Percentiles rank a stretch among this genome's conserved stretches.
Conservation (phyloP, 495 filamentous ascomycete genomes). For the Hyphodiscus hymeniophilus region DNA sequence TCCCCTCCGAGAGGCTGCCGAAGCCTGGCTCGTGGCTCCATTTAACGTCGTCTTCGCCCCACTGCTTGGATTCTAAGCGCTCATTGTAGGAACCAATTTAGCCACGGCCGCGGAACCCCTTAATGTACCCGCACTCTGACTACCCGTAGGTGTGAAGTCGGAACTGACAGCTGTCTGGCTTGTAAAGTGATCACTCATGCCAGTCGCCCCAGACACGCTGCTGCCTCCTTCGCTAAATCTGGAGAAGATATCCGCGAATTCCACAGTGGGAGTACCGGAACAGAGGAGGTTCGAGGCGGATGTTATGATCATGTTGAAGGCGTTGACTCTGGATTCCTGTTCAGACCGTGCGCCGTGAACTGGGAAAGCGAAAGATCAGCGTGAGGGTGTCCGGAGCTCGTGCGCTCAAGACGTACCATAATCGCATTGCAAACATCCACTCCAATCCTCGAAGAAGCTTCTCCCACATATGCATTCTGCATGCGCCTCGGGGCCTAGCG, state of each 20-base stretch:
- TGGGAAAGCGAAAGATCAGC: no score
- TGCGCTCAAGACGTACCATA: constrained; percentile 7
- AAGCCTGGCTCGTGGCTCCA: not conserved
- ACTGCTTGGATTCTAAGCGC: constrained; percentile 6
- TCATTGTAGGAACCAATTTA: no score
- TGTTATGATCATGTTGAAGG: constrained; percentile 23
- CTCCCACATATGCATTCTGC: constrained; percentile 34
- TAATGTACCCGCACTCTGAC: constrained; percentile 28
- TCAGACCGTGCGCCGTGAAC: constrained; percentile 27
- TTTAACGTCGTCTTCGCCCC: constrained; percentile 4
- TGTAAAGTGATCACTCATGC: constrained; percentile 22
- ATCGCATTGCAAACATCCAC: constrained; percentile 29
- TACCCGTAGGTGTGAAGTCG: constrained; percentile 27
- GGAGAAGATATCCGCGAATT: constrained; percentile 22
- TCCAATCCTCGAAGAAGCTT: constrained; percentile 31
- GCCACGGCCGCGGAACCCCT: constrained; percentile 30
- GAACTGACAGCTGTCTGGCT: constrained; percentile 28
- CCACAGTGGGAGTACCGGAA: constrained; percentile 23
- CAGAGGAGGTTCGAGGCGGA: constrained; percentile 26
- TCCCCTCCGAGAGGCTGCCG: not conserved
- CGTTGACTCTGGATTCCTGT: constrained; percentile 18
- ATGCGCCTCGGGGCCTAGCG: constrained; percentile 26
- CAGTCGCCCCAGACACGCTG: constrained; percentile 21
- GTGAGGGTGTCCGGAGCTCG: no score
- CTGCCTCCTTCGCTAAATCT: constrained; percentile 16